A percentile compares a stretch with the other conserved stretches of the same genome.
Evolutionary conservation across 768 basidiomycete genomes (phyloP).

Genomic region (Tricholoma bakamatsutake): DNA sequence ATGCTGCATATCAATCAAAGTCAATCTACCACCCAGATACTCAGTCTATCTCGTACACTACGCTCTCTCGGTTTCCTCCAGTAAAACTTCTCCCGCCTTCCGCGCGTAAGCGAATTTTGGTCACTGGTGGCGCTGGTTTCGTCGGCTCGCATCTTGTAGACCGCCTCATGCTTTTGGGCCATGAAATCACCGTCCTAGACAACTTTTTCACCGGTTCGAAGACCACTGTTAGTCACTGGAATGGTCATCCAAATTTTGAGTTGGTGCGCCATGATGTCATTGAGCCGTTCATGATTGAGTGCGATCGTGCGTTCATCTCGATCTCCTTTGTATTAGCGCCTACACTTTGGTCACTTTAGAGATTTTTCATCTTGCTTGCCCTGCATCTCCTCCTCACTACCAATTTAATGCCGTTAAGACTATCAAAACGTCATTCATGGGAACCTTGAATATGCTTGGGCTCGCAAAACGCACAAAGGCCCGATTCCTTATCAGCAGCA

Average conservation of each 20-base stretch:
- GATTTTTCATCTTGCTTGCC: constrained; percentile 98
- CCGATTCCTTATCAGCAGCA: constrained; percentile 92
- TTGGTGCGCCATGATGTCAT: constrained; percentile 96
- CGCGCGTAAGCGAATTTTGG: constrained; percentile 81
- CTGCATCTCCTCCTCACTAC: constrained; percentile 95
- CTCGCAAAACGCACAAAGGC: constrained; percentile 97
- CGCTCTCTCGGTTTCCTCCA: constrained; percentile 87
- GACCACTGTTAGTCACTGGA: constrained; percentile 94
- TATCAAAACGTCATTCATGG: constrained; percentile 97
- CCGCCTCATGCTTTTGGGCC: constrained; percentile 94
- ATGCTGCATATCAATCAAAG: constrained; percentile 65
- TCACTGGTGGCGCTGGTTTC: constrained; percentile 98
- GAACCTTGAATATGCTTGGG: constrained; percentile 97
- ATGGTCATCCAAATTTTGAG: constrained; percentile 98
- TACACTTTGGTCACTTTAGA: constrained; percentile 40
- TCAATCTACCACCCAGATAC: constrained; percentile 80
- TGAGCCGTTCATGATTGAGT: constrained; percentile 97
- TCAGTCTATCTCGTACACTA: constrained; percentile 86
- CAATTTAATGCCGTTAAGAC: constrained; percentile 98
- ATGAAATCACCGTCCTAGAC: constrained; percentile 95
- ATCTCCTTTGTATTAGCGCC: constrained; percentile 6
- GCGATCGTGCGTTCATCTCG: constrained; percentile 68
- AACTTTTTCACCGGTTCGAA: constrained; percentile 99
- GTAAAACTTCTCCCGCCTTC: constrained; percentile 80
- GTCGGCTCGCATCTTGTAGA: constrained; percentile 98